Evolutionary conservation across 106 monocot genomes (phyloP), one percentile per base, ranked within the genome.

Genomic region (Dendrobium huoshanense): DNA sequence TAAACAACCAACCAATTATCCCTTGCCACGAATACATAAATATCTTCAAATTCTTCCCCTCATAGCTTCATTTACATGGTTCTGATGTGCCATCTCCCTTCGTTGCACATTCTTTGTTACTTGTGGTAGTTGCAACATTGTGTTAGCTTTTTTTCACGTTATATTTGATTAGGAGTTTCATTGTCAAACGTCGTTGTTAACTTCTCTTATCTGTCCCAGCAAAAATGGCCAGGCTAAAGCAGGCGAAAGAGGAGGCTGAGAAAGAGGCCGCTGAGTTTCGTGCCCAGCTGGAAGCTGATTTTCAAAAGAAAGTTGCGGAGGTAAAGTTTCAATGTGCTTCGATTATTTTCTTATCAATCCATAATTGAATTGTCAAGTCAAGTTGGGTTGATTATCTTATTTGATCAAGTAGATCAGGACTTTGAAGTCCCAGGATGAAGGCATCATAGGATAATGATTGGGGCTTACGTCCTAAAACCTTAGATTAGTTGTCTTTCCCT

Each of bases 171-270:
- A 8, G 61, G 61, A 61, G 61, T 15, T 58, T 58, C 3, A 1
- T 10, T 11, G 33, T 17, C 70, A 70, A 37, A n/a, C 70, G 2
- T 47, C 6, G 15, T 1, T 49, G 76, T 49, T 76, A 49, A 76
- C 76, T 2, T 29, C 20, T 47, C 11, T 24, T 74, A 5, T 76
- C 18, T 27, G 13, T 27, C 43, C 40, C 83, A 91, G 89, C 89
- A 17, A 91, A 87, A 82, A 79, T 80, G 81, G 89, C 93, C 13
- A 84, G 93, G 80, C 74, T 96, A 67, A 96, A 88, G 83, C 93
- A 93, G 79, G 93, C 96, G 9, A 96, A 96, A 79, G 96, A 96
- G 20, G 96, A 96, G 81, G 96, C 96, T 51, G 93, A 93, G 41
- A 93, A 84, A 77, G 96, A 96, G 73, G 78, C 85, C 61, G 87